phyloP scores from a whole-genome alignment of 108 stramenopile genomes.

The Pseudonitzschia delicatissima region DNA sequence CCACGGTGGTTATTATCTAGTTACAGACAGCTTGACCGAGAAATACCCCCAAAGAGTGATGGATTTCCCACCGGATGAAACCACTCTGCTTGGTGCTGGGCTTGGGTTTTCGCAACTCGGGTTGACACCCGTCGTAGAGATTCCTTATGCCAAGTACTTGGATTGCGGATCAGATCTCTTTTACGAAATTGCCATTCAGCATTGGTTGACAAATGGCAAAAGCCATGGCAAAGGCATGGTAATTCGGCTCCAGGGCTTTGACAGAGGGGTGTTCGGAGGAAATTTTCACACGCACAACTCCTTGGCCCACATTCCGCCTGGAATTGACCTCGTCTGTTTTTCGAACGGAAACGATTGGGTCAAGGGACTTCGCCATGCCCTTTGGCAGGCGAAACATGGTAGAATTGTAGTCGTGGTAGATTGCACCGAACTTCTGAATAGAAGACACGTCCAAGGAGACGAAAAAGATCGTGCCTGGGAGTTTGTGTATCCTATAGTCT shows the following conservation, averaged over 20 bases:
- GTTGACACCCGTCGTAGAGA: slow-evolving; percentile 78
- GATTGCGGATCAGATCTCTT: slow-evolving; percentile 88
- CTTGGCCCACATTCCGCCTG: slow-evolving; percentile 75
- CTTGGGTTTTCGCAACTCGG: slow-evolving; percentile 80
- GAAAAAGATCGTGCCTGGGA: slow-evolving; percentile 72
- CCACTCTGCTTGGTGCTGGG: slow-evolving; percentile 76
- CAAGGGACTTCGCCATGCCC: slow-evolving; percentile 75
- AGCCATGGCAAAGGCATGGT: slow-evolving; percentile 60
- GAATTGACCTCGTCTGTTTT: slow-evolving; percentile 85
- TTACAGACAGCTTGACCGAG: slow-evolving; percentile 70
- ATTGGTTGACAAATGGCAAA: slow-evolving; percentile 52
- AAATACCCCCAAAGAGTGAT: slow-evolving; percentile 59
- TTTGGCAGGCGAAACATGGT: slow-evolving; percentile 65
- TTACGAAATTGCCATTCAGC: slow-evolving; percentile 68
- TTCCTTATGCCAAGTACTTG: slow-evolving; percentile 89
- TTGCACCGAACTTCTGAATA: slow-evolving; percentile 74
- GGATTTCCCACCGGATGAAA: slow-evolving; percentile 90
- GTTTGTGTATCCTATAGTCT: slow-evolving; percentile 40
- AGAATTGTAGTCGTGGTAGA: slow-evolving; percentile 77
- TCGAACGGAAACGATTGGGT: slow-evolving; percentile 82
- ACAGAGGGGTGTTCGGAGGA: slow-evolving; percentile 78
- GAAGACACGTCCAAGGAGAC: slow-evolving; percentile 52
- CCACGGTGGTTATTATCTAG: slow-evolving; percentile 88
- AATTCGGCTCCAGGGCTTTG: slow-evolving; percentile 83
- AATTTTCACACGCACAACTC: slow-evolving; percentile 89